Evolutionary conservation across 768 basidiomycete species (phyloP).

Genomic region (Gloeopeniophorella convolvens): DNA sequence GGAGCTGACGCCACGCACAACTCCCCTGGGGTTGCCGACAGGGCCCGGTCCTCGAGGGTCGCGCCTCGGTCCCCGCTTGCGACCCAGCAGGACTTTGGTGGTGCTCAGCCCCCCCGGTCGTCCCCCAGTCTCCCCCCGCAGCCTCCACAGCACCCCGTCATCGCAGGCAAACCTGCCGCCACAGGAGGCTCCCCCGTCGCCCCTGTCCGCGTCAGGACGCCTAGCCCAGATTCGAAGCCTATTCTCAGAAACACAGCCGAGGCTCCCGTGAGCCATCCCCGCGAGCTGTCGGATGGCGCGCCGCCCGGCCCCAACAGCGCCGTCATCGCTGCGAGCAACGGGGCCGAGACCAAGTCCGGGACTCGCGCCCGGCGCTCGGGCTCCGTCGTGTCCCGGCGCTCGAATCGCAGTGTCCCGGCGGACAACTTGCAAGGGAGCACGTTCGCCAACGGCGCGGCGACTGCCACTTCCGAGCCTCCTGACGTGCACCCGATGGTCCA

Average conservation of each 20-base stretch:
- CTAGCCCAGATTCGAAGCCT: neutral
- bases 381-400: constrained; percentile 2
- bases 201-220: neutral
- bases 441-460: constrained; percentile 50
- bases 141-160: neutral
- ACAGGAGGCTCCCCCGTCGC: neutral
- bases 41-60: no score
- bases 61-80: neutral
- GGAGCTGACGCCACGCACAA: neutral
- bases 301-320: neutral
- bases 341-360: neutral
- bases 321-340: neutral
- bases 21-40: neutral
- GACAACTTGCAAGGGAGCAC: constrained; percentile 24
- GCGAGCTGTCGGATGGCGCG: neutral
- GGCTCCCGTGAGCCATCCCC: neutral
- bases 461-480: constrained; percentile 40
- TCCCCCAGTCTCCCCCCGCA: neutral
- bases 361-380: neutral
- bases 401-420: neutral
- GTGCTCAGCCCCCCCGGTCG: neutral
- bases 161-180: neutral
- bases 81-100: neutral
- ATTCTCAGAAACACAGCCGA: neutral
- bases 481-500: constrained; percentile 33